Percentiles rank a stretch among this genome's conserved stretches.
Conservation (phyloP, 2,329 filamentous ascomycete species). For the Fusarium dlaminii region DNA sequence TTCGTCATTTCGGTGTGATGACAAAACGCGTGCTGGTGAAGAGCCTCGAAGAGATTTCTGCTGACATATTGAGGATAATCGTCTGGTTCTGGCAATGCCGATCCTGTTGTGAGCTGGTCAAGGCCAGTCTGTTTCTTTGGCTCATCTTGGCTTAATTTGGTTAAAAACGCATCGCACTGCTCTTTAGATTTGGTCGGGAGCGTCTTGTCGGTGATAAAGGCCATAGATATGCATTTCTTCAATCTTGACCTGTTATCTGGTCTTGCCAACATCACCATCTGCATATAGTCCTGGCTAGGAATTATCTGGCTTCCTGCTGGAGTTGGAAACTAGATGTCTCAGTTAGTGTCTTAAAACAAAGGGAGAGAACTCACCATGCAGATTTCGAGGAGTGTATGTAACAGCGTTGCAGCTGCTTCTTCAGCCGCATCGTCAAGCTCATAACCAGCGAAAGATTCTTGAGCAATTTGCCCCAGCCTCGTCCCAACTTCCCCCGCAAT, state of each 20-base stretch:
- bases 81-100: background rate
- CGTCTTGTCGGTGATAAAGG: rapidly evolving
- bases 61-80: background rate
- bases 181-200: rapidly evolving
- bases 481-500: background rate
- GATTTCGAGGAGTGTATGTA: rapidly evolving
- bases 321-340: rapidly evolving
- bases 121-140: background rate
- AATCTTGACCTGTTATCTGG: rapidly evolving
- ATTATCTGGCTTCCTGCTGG: rapidly evolving
- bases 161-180: background rate
- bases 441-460: background rate
- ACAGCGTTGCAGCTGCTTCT: rapidly evolving
- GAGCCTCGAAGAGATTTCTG: background rate
- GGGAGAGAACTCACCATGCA: rapidly evolving
- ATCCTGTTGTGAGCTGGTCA: rapidly evolving
- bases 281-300: background rate
- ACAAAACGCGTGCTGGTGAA: background rate
- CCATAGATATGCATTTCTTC: rapidly evolving
- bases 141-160: rapidly evolving
- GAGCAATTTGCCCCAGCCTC: background rate
- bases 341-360: rapidly evolving
- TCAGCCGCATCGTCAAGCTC: background rate
- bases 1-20: rapidly evolving
- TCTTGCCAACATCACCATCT: rapidly evolving